Evolutionary conservation across 2,329 filamentous ascomycete genomes (phyloP).

Genomic region (Chrysoporthe austroafricana): DNA sequence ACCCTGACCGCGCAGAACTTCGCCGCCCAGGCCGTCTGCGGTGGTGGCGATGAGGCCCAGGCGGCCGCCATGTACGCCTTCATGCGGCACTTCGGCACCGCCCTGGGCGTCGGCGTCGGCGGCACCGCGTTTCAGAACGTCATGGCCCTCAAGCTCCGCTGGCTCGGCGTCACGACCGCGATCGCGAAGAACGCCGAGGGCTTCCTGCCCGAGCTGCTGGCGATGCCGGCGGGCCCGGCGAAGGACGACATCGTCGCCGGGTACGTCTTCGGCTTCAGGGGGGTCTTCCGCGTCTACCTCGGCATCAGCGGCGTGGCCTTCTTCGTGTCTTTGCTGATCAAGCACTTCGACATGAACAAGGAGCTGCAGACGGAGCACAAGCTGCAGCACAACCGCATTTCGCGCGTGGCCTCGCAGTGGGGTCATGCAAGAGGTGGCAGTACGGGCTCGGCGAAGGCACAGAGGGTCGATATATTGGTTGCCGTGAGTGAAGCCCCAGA

Average conservation of each 20-base stretch:
- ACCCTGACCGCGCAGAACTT: slow-evolving; percentile 46
- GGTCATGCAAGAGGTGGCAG: background rate
- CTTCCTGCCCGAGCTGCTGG: slow-evolving; percentile 32
- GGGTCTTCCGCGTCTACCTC: slow-evolving; percentile 58
- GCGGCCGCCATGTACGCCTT: slow-evolving; percentile 48
- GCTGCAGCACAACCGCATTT: slow-evolving; percentile 40
- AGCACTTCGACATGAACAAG: slow-evolving; percentile 52
- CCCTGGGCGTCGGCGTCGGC: slow-evolving; percentile 46
- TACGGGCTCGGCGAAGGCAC: background rate
- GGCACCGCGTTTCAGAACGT: slow-evolving; percentile 48
- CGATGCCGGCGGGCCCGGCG: slow-evolving; percentile 30
- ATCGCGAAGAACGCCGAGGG: slow-evolving; percentile 39
- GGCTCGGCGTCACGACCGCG: slow-evolving; percentile 35
- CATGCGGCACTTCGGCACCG: slow-evolving; percentile 45
- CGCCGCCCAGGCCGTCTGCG: slow-evolving; percentile 44
- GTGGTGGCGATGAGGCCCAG: slow-evolving; percentile 41
- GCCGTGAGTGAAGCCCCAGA: background rate
- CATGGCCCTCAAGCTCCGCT: slow-evolving; percentile 40
- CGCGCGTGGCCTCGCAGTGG: slow-evolving; percentile 23
- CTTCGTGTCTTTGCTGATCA: slow-evolving; percentile 55
- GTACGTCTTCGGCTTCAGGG: slow-evolving; percentile 57
- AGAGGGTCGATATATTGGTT: background rate
- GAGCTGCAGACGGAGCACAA: slow-evolving; percentile 53
- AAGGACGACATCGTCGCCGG: slow-evolving; percentile 34
- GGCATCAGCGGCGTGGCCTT: slow-evolving; percentile 54